A percentile compares a stretch with the other conserved stretches of the same genome.
These are phyloP conservation scores for Entophlyctis helioformis DNA, from an alignment of 192 early-diverging fungal species.

Conservation along the genomic window DNA sequence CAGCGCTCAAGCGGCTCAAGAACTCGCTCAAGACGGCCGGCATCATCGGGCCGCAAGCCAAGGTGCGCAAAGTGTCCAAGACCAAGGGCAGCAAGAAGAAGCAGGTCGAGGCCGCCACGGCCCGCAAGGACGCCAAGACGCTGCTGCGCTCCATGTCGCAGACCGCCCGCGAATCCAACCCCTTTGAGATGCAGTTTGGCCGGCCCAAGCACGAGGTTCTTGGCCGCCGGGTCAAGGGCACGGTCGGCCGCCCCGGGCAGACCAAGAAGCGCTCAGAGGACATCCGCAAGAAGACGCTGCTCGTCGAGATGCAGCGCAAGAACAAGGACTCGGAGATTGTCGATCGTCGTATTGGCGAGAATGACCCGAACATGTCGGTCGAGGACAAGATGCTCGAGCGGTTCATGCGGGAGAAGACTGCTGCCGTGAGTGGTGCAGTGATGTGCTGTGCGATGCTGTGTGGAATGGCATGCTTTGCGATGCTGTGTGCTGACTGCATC, in stretches of 20 bases:
- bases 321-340: constrained; percentile 64
- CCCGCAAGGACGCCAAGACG: constrained; percentile 15
- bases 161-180: constrained; percentile 46
- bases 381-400: constrained; percentile 96
- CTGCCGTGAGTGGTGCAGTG: too few relatives aligned
- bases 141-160: constrained; percentile 6
- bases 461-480: constrained; percentile 5
- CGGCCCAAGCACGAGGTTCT: constrained; percentile 73
- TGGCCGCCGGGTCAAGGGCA: constrained; percentile 68
- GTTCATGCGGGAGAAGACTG: constrained; percentile 78
- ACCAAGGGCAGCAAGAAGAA: too few relatives aligned
- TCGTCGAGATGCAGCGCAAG: constrained; percentile 59
- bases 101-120: constrained; percentile 25
- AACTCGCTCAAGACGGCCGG: constrained; percentile 63
- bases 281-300: constrained; percentile 73
- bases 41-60: too few relatives aligned
- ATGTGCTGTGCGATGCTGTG: too few relatives aligned
- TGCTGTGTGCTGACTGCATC: not conserved
- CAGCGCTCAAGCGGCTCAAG: constrained; percentile 75
- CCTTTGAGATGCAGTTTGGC: constrained; percentile 80
- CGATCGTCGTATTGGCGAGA: constrained; percentile 92
- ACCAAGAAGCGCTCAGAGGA: constrained; percentile 75
- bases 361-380: constrained; percentile 67
- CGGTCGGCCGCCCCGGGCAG: constrained; percentile 64
- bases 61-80: too few relatives aligned